phyloP scores from a whole-genome alignment of 2,329 filamentous ascomycete species.

The Keithomyces neogunnii region DNA sequence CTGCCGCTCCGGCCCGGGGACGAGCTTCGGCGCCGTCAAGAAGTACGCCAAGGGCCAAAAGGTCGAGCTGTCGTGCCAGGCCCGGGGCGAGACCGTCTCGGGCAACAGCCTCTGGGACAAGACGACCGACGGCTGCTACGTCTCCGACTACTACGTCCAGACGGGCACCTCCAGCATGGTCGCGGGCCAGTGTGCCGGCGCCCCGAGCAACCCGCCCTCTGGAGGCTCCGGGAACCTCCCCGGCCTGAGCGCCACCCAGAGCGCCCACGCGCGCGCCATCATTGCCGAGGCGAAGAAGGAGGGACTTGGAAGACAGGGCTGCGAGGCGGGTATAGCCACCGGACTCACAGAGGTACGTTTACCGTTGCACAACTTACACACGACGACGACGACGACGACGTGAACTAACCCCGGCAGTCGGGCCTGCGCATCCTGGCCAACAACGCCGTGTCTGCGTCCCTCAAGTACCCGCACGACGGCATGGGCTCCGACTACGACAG shows the following conservation, averaged over 20 bases:
- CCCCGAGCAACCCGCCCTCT: too few relatives aligned
- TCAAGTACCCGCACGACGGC: slow-evolving; percentile 11
- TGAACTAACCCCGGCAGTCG: slow-evolving; percentile 7
- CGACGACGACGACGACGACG: not conserved
- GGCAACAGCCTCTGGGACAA: too few relatives aligned
- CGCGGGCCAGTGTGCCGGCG: too few relatives aligned
- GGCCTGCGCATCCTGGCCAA: slow-evolving; percentile 13
- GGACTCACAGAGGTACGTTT: slow-evolving; percentile 13
- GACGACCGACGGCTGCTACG: too few relatives aligned
- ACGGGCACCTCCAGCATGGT: too few relatives aligned
- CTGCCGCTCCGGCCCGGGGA: too few relatives aligned
- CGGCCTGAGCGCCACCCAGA: slow-evolving; percentile 12
- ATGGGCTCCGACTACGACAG: slow-evolving; percentile 15
- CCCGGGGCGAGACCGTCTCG: too few relatives aligned
- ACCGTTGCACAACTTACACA: not conserved
- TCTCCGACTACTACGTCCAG: too few relatives aligned
- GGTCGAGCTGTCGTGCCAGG: too few relatives aligned
- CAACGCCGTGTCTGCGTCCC: slow-evolving; percentile 11
- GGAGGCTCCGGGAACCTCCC: slow-evolving; percentile 7
- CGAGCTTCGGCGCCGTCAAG: too few relatives aligned
- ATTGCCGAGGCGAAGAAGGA: slow-evolving; percentile 11
- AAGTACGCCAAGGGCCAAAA: too few relatives aligned
- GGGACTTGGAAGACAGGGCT: slow-evolving; percentile 12
- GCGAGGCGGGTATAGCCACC: slow-evolving; percentile 13
- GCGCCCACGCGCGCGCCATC: slow-evolving; percentile 12